A percentile compares a stretch with the other conserved stretches of the same genome.
phyloP scores from a whole-genome alignment of 352 stramenopile species.

The Chrysophaeum taylorii region DNA sequence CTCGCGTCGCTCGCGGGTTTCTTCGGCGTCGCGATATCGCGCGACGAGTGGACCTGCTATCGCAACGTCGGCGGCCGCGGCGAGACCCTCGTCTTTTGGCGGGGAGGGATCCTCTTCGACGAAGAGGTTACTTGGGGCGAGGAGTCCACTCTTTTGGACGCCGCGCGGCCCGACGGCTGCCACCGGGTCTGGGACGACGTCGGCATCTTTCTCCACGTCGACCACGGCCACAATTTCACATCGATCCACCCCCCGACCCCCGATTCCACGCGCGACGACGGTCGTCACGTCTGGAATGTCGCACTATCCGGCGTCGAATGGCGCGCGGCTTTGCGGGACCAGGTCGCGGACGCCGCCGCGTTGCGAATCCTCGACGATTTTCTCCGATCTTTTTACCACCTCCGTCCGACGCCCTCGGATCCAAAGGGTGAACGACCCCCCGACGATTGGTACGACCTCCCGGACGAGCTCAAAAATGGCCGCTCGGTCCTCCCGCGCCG shows the following conservation, averaged over 20 bases:
- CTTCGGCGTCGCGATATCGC: not conserved
- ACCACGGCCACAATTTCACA: not conserved
- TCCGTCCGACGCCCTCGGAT: not conserved
- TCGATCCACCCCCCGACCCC: not conserved
- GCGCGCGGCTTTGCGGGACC: not conserved
- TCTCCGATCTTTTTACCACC: not conserved
- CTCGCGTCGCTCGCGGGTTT: not conserved
- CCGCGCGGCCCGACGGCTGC: not conserved
- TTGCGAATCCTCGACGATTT: not conserved
- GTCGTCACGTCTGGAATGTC: not conserved
- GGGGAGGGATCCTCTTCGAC: no score
- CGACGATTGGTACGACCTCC: slow-evolving; percentile 1
- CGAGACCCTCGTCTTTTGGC: not conserved
- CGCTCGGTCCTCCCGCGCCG: no score
- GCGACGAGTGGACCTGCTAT: not conserved
- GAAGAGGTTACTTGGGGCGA: not conserved
- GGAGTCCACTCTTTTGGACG: not conserved
- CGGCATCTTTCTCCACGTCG: not conserved
- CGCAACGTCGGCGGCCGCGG: slow-evolving; percentile 3
- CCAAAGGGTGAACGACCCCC: not conserved
- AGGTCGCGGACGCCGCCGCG: not conserved
- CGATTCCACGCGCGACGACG: not conserved
- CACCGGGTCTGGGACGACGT: slow-evolving; percentile 6
- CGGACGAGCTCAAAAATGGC: not conserved
- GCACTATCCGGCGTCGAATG: not conserved